Base-by-base conservation (phyloP, 2,329 filamentous ascomycete species). In the Pseudogymnoascus sp. region DNA sequence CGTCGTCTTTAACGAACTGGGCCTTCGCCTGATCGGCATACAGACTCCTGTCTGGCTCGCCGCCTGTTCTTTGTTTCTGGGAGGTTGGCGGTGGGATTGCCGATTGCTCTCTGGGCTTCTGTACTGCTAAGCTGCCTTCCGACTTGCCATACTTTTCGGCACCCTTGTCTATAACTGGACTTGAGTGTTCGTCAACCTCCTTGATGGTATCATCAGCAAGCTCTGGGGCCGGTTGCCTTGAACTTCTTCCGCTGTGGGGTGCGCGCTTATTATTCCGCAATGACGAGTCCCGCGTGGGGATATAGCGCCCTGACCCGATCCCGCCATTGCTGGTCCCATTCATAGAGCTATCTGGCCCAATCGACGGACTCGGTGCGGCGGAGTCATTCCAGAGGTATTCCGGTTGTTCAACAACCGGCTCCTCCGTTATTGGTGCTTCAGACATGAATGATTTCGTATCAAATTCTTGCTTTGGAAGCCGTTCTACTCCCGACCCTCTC, bases 271-370 rank as follows among this genome's bases (percentile, higher is more conserved):
- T 85, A 68, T 83, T 88, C 60, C 83, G 78, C 37, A 90, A 75
- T 38, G 87, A 91, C 1, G 87, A 91, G 63, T 89, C 87, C 63
- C 87, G 82, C 6, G 79, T 74, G 0, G 89, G 88, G 62, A 91
- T 89, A 6, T 80, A 74, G 59, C 82, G 68, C 12, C 73, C 70
- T 28, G 73, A 74, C 16, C 70, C 71, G 62, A 72, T 70, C 7
- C 70, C 71, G 2, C 67, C 70, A 47, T 64, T 68, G 59, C 69
- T 69, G 16, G 64, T 62, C 31, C 62, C 25, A 62, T 63, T 64
- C 18, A 65, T 60, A 31, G 66, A 62, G 56, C 62, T 67, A 35
- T 60, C 31, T 18, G 40, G 60, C 11, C 50, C 61, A 37, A 25
- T 65, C 1, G 40, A 37, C 11, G 63, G 64, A 50, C 61, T 67